Evolutionary conservation across 139 green algal genomes (phyloP), one percentile per base, ranked within the genome.

Genomic region (Yamagishiella unicocca): DNA sequence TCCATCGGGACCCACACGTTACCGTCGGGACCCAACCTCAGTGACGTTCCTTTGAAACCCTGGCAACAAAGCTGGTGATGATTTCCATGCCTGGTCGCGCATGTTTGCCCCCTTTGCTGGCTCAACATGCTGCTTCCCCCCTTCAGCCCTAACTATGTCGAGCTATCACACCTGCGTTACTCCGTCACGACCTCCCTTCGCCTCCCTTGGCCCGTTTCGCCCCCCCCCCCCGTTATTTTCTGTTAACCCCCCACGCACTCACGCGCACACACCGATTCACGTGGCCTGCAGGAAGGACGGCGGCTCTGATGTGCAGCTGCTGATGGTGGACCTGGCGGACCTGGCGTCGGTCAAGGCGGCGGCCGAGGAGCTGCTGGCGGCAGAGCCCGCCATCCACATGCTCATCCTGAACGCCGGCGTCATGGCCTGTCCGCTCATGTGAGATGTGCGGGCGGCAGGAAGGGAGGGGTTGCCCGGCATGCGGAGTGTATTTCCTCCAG

Each of bases 361-460:
- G 31, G 74, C 74, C 31, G 74, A 67, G 74, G 2, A 45, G 46
- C 46, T 82, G 74, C 74, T 43, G 46, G 74, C 74, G 3, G 74
- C 74, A 7, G 74, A 82, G 74, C 46, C 74, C 6, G 71, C 24
- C 25, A 33, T 82, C 17, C 74, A 82, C 46, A 82, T 67, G 31
- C 46, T 82, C 46, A 82, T 82, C 31, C 74, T 82, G 17, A 82
- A 82, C 46, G 74, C 74, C 2, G 74, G 74, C 19, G 74, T 82
- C 74, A 82, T 82, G 74, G 74, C 74, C 31, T 82, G 46, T 31
- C 74, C 74, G 46, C 74, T 82, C 31, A 82, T 42, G 74, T 82
- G 74, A 22, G 74, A 42, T 14, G 37, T 29, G 61, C 21, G 14
- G 67, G 40, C 22, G 40, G 29, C 4, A 35, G 25, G 71, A 19